Percentiles rank a stretch among this genome's conserved stretches.
Evolutionary conservation across 257 asterid species (phyloP).

Genomic region (Euphrasia confusa): DNA sequence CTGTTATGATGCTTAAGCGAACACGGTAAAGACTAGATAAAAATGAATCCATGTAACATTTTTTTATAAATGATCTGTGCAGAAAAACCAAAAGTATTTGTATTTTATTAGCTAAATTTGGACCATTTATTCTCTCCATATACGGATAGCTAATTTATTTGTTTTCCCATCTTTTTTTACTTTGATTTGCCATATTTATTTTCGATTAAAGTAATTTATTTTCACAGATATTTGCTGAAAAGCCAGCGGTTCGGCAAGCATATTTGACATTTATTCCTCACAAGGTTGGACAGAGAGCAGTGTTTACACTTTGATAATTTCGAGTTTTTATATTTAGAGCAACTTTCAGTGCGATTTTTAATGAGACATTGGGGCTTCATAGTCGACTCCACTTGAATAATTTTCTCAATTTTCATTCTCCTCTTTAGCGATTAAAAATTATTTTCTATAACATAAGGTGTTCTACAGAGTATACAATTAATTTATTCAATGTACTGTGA

Average conservation of each 20-base stretch:
- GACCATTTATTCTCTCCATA: slow-evolving; percentile 4
- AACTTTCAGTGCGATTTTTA: slow-evolving; percentile 10
- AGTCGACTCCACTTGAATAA: slow-evolving; percentile 17
- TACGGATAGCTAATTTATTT: neutral
- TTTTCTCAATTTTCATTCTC: neutral
- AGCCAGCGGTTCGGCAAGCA: slow-evolving; percentile 98
- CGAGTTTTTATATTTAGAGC: slow-evolving; percentile 10
- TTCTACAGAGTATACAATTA: slow-evolving; percentile 12
- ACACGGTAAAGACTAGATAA: slow-evolving; percentile 16
- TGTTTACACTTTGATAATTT: slow-evolving; percentile 13
- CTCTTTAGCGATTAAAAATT: slow-evolving; percentile 5
- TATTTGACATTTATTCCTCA: slow-evolving; percentile 78
- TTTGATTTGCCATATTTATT: slow-evolving; percentile 10
- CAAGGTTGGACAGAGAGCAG: slow-evolving; percentile 47
- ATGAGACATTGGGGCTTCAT: slow-evolving; percentile 18
- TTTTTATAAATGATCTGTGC: slow-evolving; percentile 5
- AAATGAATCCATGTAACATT: slow-evolving; percentile 16
- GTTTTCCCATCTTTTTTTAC: neutral
- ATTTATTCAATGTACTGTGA: neutral
- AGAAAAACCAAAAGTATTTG: slow-evolving; percentile 2
- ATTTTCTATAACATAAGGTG: slow-evolving; percentile 15
- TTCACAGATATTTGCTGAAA: slow-evolving; percentile 92
- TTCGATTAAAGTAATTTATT: slow-evolving; percentile 10
- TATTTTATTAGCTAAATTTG: slow-evolving; percentile 3
- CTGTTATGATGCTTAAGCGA: slow-evolving; percentile 9